These are phyloP conservation scores for Datisca glomerata DNA, from an alignment of 306 rosid genomes.

Conservation along the genomic window DNA sequence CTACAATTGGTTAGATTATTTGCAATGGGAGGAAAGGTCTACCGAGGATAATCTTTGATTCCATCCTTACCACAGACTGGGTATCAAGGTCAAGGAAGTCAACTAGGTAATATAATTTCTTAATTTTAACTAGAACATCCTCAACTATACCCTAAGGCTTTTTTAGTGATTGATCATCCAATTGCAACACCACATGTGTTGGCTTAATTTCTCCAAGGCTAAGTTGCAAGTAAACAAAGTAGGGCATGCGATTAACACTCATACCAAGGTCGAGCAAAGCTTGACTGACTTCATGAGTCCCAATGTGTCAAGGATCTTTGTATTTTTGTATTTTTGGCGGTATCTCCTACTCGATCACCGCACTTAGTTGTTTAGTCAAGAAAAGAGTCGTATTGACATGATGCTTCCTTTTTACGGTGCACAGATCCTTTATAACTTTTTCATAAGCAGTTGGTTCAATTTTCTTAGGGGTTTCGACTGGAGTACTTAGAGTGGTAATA, in stretches of 20 bases:
- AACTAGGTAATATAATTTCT: conserved; percentile 1
- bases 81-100: neutral
- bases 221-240: neutral
- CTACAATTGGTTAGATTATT: conserved; percentile 1
- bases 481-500: neutral
- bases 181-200: neutral
- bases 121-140: neutral
- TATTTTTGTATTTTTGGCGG: neutral
- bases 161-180: neutral
- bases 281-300: neutral
- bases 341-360: neutral
- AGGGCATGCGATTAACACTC: conserved; percentile 1
- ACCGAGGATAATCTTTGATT: neutral
- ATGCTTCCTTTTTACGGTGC: neutral
- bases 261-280: neutral
- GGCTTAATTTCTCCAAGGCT: neutral
- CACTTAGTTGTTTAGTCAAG: neutral
- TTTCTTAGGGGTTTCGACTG: neutral
- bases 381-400: neutral
- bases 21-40: conserved; percentile 3
- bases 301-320: conserved; percentile 2
- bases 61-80: neutral
- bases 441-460: neutral
- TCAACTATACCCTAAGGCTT: neutral
- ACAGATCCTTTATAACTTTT: neutral